These are phyloP conservation scores for Spizellomyces sp. DNA, from an alignment of 192 early-diverging fungal genomes.

Conservation along the genomic window DNA sequence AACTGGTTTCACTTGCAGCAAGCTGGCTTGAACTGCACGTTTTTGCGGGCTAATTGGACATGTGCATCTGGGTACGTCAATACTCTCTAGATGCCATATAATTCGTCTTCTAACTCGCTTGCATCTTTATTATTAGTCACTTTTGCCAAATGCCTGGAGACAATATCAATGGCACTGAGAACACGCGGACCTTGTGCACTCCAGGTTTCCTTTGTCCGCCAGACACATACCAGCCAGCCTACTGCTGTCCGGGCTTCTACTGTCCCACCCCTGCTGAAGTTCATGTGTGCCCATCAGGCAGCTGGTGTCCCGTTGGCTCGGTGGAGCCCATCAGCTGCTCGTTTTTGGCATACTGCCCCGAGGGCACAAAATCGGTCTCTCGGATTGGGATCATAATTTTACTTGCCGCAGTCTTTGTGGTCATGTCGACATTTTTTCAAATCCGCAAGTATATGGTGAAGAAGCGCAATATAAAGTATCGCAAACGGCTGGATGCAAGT, in stretches of 20 bases:
- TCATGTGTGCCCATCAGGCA: constrained; percentile 51
- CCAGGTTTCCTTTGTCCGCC: constrained; percentile 56
- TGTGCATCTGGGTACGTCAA: constrained; percentile 16
- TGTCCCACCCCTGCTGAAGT: constrained; percentile 53
- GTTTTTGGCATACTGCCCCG: constrained; percentile 36
- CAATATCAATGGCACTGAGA: constrained; percentile 5
- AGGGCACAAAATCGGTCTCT: constrained; percentile 17
- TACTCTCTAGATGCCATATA: background rate
- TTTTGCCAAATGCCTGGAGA: constrained; percentile 20
- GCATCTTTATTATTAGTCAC: background rate
- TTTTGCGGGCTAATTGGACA: constrained; percentile 23
- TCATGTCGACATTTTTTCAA: constrained; percentile 18
- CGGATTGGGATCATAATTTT: constrained; percentile 23
- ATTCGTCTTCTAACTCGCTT: background rate
- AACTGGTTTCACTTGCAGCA: too few relatives aligned
- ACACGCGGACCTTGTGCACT: constrained; percentile 16
- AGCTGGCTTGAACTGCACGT: background rate
- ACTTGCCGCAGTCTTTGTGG: constrained; percentile 24
- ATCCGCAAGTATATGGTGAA: background rate
- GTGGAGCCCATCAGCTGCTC: constrained; percentile 31
- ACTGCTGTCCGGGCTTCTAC: constrained; percentile 62
- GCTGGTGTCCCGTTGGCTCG: constrained; percentile 58
- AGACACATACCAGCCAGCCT: constrained; percentile 58
- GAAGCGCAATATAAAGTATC: constrained; percentile 23
- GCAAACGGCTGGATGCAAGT: constrained; percentile 1